These are phyloP conservation scores for Colletotrichum destructivum DNA, from an alignment of 2,329 filamentous ascomycete genomes.

Conservation along the genomic window DNA sequence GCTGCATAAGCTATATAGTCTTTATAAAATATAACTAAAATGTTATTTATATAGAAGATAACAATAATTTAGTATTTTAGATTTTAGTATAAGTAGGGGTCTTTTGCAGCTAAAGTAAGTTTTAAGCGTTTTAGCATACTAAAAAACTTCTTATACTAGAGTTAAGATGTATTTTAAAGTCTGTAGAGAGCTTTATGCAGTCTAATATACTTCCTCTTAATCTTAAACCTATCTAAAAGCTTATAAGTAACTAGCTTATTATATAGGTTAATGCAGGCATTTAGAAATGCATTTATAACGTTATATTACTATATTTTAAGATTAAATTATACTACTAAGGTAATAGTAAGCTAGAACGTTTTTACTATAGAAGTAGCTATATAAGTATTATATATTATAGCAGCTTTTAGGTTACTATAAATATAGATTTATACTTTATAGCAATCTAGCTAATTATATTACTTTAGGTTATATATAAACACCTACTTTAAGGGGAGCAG, in stretches of 20 bases:
- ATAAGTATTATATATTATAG: background rate
- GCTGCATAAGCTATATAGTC: too few relatives aligned
- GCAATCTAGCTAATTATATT: background rate
- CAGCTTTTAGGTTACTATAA: background rate
- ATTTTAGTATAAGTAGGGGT: too few relatives aligned
- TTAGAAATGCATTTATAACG: too few relatives aligned
- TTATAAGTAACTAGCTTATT: too few relatives aligned
- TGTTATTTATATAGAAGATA: background rate
- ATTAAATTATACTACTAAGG: too few relatives aligned
- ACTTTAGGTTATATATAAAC: background rate
- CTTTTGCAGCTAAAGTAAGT: too few relatives aligned
- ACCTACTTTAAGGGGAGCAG: background rate
- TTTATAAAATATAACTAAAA: too few relatives aligned
- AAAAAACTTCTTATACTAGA: background rate
- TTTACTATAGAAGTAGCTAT: background rate
- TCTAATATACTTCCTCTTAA: too few relatives aligned
- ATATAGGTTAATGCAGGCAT: too few relatives aligned
- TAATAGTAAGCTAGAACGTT: too few relatives aligned
- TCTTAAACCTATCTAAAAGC: too few relatives aligned
- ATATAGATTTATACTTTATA: background rate
- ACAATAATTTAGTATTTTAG: background rate
- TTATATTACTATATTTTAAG: too few relatives aligned
- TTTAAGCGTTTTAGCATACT: background rate
- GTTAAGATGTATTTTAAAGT: background rate
- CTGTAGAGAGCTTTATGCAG: background rate